phyloP scores from a whole-genome alignment of 345 rosid genomes.

The Salix arbutifolia region DNA sequence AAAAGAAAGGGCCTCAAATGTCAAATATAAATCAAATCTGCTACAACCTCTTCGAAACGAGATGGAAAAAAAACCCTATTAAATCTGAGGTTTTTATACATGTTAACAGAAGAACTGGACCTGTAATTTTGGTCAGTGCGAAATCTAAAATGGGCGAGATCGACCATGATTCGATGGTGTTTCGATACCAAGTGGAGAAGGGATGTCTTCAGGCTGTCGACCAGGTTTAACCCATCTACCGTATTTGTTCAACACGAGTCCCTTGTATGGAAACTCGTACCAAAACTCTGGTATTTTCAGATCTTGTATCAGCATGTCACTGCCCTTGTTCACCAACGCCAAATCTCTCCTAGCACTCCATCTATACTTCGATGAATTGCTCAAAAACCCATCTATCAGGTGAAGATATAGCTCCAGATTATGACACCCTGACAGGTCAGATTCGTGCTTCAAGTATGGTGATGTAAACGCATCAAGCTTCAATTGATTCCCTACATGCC shows the following conservation, averaged over 20 bases:
- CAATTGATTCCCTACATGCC: slow-evolving; percentile 54
- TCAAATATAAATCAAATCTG: neutral
- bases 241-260: slow-evolving; percentile 37
- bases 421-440: slow-evolving; percentile 40
- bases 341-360: slow-evolving; percentile 55
- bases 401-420: slow-evolving; percentile 58
- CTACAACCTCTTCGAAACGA: neutral
- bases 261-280: slow-evolving; percentile 38
- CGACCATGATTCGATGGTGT: slow-evolving; percentile 22
- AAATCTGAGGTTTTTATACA: neutral
- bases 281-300: slow-evolving; percentile 54
- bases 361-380: slow-evolving; percentile 41
- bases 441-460: slow-evolving; percentile 43
- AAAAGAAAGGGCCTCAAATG: neutral
- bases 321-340: slow-evolving; percentile 54
- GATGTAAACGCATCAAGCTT: slow-evolving; percentile 43
- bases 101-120: neutral
- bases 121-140: neutral
- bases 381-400: slow-evolving; percentile 47
- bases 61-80: neutral
- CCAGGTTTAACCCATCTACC: slow-evolving; percentile 75
- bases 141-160: neutral
- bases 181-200: slow-evolving; percentile 40
- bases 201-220: slow-evolving; percentile 62
- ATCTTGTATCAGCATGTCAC: slow-evolving; percentile 49